Evolutionary conservation across 2,329 filamentous ascomycete species (phyloP).

Genomic region (Ophiostoma piceae): DNA sequence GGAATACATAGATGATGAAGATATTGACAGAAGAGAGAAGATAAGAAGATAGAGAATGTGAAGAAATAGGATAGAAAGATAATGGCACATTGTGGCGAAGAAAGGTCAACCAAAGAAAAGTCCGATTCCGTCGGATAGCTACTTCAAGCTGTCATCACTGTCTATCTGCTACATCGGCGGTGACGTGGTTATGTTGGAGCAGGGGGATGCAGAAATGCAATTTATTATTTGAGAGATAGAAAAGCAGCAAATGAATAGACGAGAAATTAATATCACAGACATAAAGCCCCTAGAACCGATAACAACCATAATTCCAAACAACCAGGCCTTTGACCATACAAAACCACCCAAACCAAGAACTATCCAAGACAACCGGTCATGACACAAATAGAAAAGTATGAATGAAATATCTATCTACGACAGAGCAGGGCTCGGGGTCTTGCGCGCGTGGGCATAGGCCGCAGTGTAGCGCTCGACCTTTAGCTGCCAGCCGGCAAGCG

Average conservation of each 20-base stretch:
- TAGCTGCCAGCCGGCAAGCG: conserved; percentile 42
- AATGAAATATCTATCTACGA: background rate
- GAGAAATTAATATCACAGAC: background rate
- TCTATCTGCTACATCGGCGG: background rate
- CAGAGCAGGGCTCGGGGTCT: conserved; percentile 33
- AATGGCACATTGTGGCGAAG: background rate
- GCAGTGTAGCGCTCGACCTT: conserved; percentile 41
- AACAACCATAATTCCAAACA: background rate
- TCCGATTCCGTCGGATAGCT: background rate
- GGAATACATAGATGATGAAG: background rate
- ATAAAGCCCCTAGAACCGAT: background rate
- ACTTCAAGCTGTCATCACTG: background rate
- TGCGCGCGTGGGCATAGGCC: conserved; percentile 34
- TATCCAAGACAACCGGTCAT: background rate
- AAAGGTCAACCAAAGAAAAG: background rate
- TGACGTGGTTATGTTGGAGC: background rate
- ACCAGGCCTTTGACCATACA: background rate
- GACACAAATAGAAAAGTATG: background rate
- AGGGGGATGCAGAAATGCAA: conserved; percentile 1
- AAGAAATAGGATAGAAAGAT: background rate
- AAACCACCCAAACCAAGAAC: background rate
- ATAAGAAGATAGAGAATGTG: background rate
- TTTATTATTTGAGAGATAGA: background rate
- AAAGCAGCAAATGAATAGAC: background rate
- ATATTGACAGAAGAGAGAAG: background rate